A percentile compares a stretch with the other conserved stretches of the same genome.
phyloP scores from a whole-genome alignment of 768 basidiomycete genomes.

The Epithele typhae region DNA sequence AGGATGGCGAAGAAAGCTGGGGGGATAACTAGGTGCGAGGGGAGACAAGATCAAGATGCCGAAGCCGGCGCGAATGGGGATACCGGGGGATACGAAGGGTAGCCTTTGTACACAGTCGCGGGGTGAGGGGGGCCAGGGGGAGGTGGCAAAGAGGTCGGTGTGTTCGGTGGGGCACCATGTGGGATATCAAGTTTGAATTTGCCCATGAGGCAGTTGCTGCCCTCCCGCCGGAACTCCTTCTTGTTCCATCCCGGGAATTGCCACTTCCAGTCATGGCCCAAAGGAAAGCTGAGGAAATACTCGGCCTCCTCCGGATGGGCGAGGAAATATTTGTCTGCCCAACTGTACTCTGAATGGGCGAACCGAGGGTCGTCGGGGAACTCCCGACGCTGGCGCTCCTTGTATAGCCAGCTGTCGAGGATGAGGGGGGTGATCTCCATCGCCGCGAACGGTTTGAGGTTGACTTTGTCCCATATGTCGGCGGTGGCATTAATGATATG shows the following conservation, averaged over 20 bases:
- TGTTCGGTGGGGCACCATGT: no score
- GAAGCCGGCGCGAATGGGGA: no score
- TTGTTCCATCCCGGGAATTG: neutral
- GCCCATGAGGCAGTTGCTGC: neutral
- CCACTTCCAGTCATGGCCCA: neutral
- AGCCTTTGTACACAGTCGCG: no score
- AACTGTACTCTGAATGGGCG: neutral
- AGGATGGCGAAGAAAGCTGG: no score
- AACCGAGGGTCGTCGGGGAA: neutral
- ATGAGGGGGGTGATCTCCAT: slow-evolving; percentile 1
- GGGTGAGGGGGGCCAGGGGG: no score
- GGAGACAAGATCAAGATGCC: no score
- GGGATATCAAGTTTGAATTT: neutral
- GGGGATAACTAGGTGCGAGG: no score
- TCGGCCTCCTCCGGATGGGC: slow-evolving; percentile 10
- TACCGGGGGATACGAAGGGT: no score
- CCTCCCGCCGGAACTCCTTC: neutral
- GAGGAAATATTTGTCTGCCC: slow-evolving; percentile 7
- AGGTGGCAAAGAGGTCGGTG: no score
- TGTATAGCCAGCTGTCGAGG: slow-evolving; percentile 3
- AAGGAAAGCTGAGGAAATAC: neutral
- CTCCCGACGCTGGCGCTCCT: slow-evolving; percentile 1
- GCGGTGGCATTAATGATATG: slow-evolving; percentile 6
- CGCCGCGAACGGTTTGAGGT: slow-evolving; percentile 6
- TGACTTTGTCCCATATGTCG: neutral